Conservation (phyloP, 441 rosid genomes). For the Brassica balearica region DNA sequence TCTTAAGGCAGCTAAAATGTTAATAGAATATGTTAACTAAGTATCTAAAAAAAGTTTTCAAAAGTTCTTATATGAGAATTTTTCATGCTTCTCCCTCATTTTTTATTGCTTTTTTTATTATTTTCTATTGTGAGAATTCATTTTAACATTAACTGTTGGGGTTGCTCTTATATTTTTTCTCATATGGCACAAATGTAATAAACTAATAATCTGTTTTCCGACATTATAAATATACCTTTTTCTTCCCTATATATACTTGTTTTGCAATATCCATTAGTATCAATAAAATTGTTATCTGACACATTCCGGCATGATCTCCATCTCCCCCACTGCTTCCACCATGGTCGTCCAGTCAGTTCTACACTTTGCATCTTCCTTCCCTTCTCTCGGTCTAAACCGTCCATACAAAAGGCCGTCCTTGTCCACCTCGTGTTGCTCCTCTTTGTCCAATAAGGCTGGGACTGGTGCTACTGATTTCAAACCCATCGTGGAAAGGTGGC, state of each 20-base stretch:
- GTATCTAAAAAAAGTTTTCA: too few relatives aligned
- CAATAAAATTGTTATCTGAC: not conserved
- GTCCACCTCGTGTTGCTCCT: slow-evolving; percentile 15
- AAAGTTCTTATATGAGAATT: too few relatives aligned
- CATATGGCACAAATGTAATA: not conserved
- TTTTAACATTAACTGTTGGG: too few relatives aligned
- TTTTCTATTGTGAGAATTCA: too few relatives aligned
- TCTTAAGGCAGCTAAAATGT: too few relatives aligned
- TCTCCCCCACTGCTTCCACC: not conserved
- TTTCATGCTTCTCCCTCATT: too few relatives aligned
- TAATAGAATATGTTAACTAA: too few relatives aligned
- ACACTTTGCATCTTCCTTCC: not conserved
- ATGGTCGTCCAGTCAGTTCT: not conserved
- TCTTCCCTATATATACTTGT: too few relatives aligned
- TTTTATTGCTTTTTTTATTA: too few relatives aligned
- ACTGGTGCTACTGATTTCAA: slow-evolving; percentile 7
- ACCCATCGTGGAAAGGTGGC: slow-evolving; percentile 47
- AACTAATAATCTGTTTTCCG: too few relatives aligned
- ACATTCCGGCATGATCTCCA: not conserved
- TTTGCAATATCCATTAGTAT: not conserved
- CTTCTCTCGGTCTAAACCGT: not conserved
- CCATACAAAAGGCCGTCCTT: not conserved
- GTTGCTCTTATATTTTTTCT: not conserved
- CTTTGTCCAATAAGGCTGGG: not conserved
- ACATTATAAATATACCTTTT: too few relatives aligned